Evolutionary conservation across 305 asterid genomes (phyloP).

Genomic region (Caryopteris hybrid): DNA sequence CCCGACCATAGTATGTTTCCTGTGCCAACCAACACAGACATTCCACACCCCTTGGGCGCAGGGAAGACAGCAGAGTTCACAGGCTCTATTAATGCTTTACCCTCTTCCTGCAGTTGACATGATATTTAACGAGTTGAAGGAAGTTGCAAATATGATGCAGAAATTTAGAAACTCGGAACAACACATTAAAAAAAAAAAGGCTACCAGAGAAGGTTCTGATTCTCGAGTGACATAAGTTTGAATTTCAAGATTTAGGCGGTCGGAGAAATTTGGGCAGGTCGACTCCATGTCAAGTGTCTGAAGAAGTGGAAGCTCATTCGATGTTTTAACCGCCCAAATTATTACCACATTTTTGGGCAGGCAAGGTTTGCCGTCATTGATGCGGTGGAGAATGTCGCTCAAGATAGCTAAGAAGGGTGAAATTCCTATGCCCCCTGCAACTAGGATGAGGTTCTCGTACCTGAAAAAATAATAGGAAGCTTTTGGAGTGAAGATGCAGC

Average conservation of each 20-base stretch:
- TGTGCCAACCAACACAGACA: constrained; percentile 79
- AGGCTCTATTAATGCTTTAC: constrained; percentile 32
- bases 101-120: constrained; percentile 63
- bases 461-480: constrained; percentile 34
- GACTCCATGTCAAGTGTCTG: constrained; percentile 57
- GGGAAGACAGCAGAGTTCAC: constrained; percentile 25
- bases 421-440: constrained; percentile 91
- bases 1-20: constrained; percentile 84
- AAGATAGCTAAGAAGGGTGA: constrained; percentile 81
- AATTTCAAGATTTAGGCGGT: constrained; percentile 56
- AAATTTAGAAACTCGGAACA: too few species aligned
- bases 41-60: constrained; percentile 36
- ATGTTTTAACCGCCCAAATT: constrained; percentile 72
- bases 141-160: too few species aligned
- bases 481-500: too few species aligned
- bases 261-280: constrained; percentile 49
- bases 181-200: not conserved
- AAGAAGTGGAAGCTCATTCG: constrained; percentile 75
- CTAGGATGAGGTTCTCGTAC: constrained; percentile 77
- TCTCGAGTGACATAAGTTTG: constrained; percentile 73
- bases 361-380: constrained; percentile 53
- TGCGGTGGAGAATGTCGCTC: constrained; percentile 67
- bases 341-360: constrained; percentile 54
- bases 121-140: not conserved
- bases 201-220: constrained; percentile 72